A percentile compares a stretch with the other conserved stretches of the same genome.
Conservation (phyloP, 2,329 filamentous ascomycete species). For the Penicillium glabrum region DNA sequence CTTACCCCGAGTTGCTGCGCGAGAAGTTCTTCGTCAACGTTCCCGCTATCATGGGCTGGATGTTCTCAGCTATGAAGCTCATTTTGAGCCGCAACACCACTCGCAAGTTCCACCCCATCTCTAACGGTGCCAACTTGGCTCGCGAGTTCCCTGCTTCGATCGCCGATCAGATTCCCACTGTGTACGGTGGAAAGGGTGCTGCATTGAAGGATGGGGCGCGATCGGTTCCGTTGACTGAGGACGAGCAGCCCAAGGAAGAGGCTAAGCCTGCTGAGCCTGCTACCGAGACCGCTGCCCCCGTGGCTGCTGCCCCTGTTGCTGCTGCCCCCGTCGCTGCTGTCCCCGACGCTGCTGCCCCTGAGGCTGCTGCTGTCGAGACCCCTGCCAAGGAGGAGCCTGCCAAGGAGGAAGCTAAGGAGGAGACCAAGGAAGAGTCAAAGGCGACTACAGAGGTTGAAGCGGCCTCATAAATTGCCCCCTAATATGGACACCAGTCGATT, state of each 20-base stretch:
- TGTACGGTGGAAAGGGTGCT: slow-evolving; percentile 74
- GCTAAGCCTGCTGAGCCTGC: slow-evolving; percentile 8
- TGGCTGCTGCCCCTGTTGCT: slow-evolving; percentile 9
- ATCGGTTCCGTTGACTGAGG: slow-evolving; percentile 28
- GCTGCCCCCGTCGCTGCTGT: slow-evolving; percentile 12
- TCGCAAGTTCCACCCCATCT: slow-evolving; percentile 77
- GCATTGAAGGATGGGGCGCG: slow-evolving; percentile 45
- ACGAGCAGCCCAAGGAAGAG: slow-evolving; percentile 19
- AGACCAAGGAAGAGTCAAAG: slow-evolving; percentile 8
- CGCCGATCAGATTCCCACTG: slow-evolving; percentile 65
- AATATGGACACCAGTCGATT: slow-evolving; percentile 12
- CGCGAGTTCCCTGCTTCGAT: slow-evolving; percentile 57
- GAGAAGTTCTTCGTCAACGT: slow-evolving; percentile 98
- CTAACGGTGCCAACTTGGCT: slow-evolving; percentile 69
- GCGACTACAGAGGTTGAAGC: slow-evolving; percentile 3
- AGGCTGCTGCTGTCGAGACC: slow-evolving; percentile 16
- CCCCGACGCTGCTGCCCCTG: slow-evolving; percentile 12
- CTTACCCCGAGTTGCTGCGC: slow-evolving; percentile 84
- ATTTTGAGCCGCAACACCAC: slow-evolving; percentile 72
- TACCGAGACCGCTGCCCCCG: slow-evolving; percentile 6
- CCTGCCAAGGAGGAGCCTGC: slow-evolving; percentile 14
- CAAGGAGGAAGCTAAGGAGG: slow-evolving; percentile 14
- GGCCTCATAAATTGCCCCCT: slow-evolving; percentile 17
- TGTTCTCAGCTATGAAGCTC: slow-evolving; percentile 73
- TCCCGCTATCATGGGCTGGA: slow-evolving; percentile 85